Conservation (phyloP, 2,329 filamentous ascomycete genomes). For the Orbilia oligospora region DNA sequence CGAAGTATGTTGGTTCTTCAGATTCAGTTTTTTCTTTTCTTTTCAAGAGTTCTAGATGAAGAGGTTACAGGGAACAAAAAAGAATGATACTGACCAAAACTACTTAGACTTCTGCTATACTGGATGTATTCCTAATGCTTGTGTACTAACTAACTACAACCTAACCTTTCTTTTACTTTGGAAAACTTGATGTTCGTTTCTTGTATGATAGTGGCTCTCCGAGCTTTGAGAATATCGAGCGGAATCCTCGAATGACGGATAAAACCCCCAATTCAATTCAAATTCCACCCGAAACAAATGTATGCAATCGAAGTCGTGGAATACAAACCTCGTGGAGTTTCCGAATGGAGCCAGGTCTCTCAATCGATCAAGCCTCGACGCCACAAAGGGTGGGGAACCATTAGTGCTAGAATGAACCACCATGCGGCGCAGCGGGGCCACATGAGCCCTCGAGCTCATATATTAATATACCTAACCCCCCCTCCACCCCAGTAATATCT, state of each 20-base stretch:
- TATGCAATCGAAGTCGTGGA: not conserved
- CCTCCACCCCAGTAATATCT: conserved; percentile 15
- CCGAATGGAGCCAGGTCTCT: not conserved
- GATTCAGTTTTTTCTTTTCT: not conserved
- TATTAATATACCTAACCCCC: not conserved
- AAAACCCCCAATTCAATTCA: too few species aligned
- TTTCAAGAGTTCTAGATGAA: conserved; percentile 5
- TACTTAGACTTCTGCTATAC: not conserved
- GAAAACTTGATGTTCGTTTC: not conserved
- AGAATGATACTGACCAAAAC: not conserved
- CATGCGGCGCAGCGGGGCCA: not conserved
- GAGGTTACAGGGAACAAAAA: not conserved
- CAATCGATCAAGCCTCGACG: not conserved
- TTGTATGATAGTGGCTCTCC: not conserved
- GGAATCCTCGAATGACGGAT: not conserved
- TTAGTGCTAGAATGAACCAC: not conserved
- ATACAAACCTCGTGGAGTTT: not conserved
- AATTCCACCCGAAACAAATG: not conserved
- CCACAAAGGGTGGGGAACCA: conserved; percentile 3
- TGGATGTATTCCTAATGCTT: not conserved
- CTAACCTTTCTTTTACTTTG: not conserved
- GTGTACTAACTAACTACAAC: not conserved
- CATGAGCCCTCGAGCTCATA: not conserved
- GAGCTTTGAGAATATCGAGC: not conserved
- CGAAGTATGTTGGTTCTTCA: not conserved